These are phyloP conservation scores for Eutrema salsugineum DNA, from an alignment of 441 rosid genomes.

Conservation along the genomic window DNA sequence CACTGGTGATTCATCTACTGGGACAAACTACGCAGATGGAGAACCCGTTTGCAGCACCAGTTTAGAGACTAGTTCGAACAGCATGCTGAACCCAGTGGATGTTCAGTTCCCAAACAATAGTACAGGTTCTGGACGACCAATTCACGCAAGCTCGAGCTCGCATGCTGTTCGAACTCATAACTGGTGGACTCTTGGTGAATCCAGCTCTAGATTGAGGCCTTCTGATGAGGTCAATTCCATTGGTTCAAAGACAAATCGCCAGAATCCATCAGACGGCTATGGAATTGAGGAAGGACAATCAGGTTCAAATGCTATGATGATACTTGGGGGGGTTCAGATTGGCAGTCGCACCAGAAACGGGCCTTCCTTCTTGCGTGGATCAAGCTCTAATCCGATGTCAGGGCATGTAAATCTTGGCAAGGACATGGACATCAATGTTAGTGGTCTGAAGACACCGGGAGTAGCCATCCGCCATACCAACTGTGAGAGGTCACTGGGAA, in stretches of 20 bases:
- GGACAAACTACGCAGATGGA: slow-evolving; percentile 42
- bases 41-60: slow-evolving; percentile 43
- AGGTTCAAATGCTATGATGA: slow-evolving; percentile 33
- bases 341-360: slow-evolving; percentile 40
- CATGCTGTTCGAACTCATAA: slow-evolving; percentile 37
- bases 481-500: slow-evolving; percentile 48
- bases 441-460: slow-evolving; percentile 30
- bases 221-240: slow-evolving; percentile 41
- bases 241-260: slow-evolving; percentile 46
- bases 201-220: slow-evolving; percentile 45
- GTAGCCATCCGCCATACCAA: slow-evolving; percentile 32
- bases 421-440: slow-evolving; percentile 33
- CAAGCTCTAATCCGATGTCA: slow-evolving; percentile 41
- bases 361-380: slow-evolving; percentile 40
- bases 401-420: slow-evolving; percentile 36
- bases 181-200: slow-evolving; percentile 57
- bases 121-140: slow-evolving; percentile 38
- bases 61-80: slow-evolving; percentile 39
- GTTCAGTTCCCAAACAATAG: slow-evolving; percentile 36
- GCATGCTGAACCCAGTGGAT: slow-evolving; percentile 46
- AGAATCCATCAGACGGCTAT: slow-evolving; percentile 39
- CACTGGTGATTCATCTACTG: slow-evolving; percentile 46
- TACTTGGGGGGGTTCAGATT: slow-evolving; percentile 36
- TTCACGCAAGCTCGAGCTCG: slow-evolving; percentile 33
- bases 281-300: slow-evolving; percentile 43